Evolutionary conservation across 345 rosid species (phyloP), one percentile per base, ranked within the genome.

Genomic region (Triadica sebifera): DNA sequence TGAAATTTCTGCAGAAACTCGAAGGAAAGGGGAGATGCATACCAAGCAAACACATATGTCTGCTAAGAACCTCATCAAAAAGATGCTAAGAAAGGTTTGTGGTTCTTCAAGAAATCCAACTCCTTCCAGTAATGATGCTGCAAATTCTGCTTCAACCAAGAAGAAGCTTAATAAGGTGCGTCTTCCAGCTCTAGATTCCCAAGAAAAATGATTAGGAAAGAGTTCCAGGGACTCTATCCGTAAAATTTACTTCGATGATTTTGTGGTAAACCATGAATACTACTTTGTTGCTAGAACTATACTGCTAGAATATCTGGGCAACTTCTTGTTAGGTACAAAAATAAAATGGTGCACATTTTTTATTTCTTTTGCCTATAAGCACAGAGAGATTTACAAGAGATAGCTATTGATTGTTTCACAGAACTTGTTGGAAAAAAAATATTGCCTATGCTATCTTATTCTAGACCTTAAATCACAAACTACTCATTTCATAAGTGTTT

Each of bases 101-200:
- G 58, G 84, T 60, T 73, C 89, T 77, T 72, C 91, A 58, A 81
- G 73, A 80, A 63, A 68, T 66, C 71, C 80, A 29, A 66, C 46
- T 45, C 53, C 82, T 70, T 39, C 59, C 58, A 71, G 72, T 59
- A 76, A 78, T 34, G 74, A 59, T n/a, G 65, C 80, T 73, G 63
- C 76, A 50, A 82, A 76, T 77, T 72, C 85, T 64, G 74, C 60
- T 78, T 80, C 89, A 69, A 73, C 82, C 63, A 90, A 84, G 86
- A 89, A 88, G 67, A 94, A 78, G 67, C 69, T 88, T 78, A 84
- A 79, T 59, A 90, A 94, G 96, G 97, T 91, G 70, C 51, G 86
- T 70, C 58, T 71, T 62, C 74, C 66, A 51, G 71, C 45, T 52
- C 83, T 67, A 66, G 34, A 43, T 53, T 43, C 46, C 57, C 47